phyloP scores from a whole-genome alignment of 169 alveolate genomes.

The Babesia ovis region DNA sequence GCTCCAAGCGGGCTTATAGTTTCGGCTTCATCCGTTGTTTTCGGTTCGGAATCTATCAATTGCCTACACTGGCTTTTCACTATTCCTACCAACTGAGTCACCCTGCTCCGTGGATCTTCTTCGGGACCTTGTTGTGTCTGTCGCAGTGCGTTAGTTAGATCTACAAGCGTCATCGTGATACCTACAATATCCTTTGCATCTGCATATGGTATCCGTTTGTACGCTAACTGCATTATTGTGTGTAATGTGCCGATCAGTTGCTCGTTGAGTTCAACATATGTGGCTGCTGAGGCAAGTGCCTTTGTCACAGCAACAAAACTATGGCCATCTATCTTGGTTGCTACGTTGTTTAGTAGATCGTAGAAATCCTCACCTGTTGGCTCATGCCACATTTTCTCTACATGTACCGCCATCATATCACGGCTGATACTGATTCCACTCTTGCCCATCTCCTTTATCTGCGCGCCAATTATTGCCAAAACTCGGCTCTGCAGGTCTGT shows the following conservation, averaged over 20 bases:
- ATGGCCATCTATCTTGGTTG: neutral
- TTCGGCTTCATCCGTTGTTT: conserved; percentile 1
- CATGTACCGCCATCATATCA: neutral
- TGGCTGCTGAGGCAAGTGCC: conserved; percentile 5
- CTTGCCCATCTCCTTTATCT: neutral
- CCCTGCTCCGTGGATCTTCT: conserved; percentile 32
- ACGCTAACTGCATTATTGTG: conserved; percentile 14
- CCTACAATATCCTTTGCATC: neutral
- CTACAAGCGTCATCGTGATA: neutral
- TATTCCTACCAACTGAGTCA: conserved; percentile 18
- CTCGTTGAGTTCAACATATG: neutral
- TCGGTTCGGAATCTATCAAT: neutral
- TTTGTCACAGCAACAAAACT: neutral
- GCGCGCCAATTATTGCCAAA: neutral
- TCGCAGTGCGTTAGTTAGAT: neutral
- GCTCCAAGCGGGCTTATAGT: neutral
- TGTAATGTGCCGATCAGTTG: neutral
- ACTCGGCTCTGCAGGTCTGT: neutral
- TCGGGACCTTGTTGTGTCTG: neutral
- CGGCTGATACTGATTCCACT: neutral
- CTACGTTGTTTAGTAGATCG: neutral
- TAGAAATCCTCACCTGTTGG: neutral
- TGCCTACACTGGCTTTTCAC: neutral
- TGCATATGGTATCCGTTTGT: conserved; percentile 23
- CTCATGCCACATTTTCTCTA: neutral